Evolutionary conservation across 2,329 filamentous ascomycete species (phyloP), one percentile per base, ranked within the genome.

Genomic region (Stemphylium vesicarium): DNA sequence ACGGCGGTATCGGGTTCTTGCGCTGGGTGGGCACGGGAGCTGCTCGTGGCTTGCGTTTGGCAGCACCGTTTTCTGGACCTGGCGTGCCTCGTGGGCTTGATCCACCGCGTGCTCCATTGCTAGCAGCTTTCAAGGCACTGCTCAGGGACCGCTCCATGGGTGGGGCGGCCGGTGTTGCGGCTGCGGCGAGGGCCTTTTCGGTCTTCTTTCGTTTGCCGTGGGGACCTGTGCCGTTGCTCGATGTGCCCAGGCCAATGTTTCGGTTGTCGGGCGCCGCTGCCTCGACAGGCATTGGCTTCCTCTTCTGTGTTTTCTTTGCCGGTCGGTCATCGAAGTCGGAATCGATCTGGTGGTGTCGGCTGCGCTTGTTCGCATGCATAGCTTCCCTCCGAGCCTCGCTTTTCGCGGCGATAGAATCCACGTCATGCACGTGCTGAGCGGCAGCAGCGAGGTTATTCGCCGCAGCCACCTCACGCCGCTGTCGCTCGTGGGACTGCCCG

Each of bases 381-480:
- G 91, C 90, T 75, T 96, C 92, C 70, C 94, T 92, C 61, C 91
- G 84, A 31, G 89, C 88, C 70, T 96, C 92, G 73, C 91, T 95
- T 64, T 93, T 86, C n/a, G 78, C 76, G 52, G 90, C 88, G 11
- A 91, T 90, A 16, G 90, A 90, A 73, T 96, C 93, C 32, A 89
- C 90, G 47, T 93, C 92, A 50, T 95, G 84, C 39, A 90, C 83
- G 59, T 89, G 87, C 53, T 88, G 88, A 11, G 89, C 89, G 1
- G 90, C 90, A 18, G 91, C 82, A 4, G 82, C 80, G 40, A 86
- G 67, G 59, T 82, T 91, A 63, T 92, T 90, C 35, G 86, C 87
- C 18, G 89, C 85, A 10, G 89, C 90, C 18, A 89, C 90, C 70
- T 96, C 92, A 60, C 91, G 86, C 56, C 92, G 84, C 42, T 89